Conservation (phyloP, 2,329 filamentous ascomycete species). For the Pseudonectria buxi region DNA sequence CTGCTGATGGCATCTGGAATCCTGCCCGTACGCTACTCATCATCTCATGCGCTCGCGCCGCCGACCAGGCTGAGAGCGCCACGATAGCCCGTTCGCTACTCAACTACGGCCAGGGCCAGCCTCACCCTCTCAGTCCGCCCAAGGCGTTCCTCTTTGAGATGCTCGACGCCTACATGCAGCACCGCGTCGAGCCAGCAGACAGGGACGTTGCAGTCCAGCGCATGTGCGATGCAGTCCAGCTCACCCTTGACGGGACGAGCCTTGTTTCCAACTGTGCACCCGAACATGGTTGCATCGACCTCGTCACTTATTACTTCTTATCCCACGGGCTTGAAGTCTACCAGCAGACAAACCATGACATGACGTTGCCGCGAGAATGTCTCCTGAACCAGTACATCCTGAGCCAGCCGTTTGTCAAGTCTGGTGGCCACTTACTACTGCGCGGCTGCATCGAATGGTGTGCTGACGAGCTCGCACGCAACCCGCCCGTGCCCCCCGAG, state of each 20-base stretch:
- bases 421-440: conserved; percentile 6
- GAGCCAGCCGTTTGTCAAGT: conserved; percentile 11
- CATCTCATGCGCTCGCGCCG: conserved; percentile 15
- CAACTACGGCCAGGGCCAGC: conserved; percentile 1
- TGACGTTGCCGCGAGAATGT: conserved; percentile 7
- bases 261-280: conserved; percentile 7
- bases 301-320: conserved; percentile 17
- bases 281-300: conserved; percentile 13
- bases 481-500: conserved; percentile 9
- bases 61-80: conserved; percentile 12
- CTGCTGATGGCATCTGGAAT: background rate
- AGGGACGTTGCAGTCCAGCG: conserved; percentile 1
- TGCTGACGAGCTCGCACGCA: conserved; percentile 10
- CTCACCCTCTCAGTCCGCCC: background rate
- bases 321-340: conserved; percentile 14
- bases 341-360: conserved; percentile 5
- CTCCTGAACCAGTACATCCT: conserved; percentile 16
- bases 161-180: conserved; percentile 12
- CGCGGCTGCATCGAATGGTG: conserved; percentile 16
- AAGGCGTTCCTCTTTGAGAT: conserved; percentile 13
- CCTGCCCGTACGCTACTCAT: conserved; percentile 9
- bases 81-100: conserved; percentile 10
- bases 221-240: conserved; percentile 6
- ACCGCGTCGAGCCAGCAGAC: conserved; percentile 6
- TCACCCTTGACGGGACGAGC: conserved; percentile 5